Evolutionary conservation across 129 eudicot species (phyloP), one percentile per base, ranked within the genome.

Genomic region (Lactuca saligna): DNA sequence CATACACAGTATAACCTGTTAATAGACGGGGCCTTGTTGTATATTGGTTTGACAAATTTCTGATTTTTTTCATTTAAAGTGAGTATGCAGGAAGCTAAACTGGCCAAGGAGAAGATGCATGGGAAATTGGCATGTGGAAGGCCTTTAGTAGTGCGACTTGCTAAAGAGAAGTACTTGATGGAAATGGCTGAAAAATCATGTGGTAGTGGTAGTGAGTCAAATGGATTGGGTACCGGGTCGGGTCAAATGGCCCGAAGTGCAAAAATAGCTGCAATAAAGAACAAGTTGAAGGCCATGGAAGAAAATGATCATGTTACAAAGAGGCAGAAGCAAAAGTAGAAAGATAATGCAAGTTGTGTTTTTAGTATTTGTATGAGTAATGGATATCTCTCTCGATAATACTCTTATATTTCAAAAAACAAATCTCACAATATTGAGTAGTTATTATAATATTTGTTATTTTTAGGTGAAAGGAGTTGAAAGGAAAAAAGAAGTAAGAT

Each of bases 11-110:
- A 46, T 5, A 46, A 46, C 13, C 13, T 42, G 13, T 42, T 42
- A 2, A 5, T 2, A 42, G 3, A 42, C 8, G 48, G 48, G 38
- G 8, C 12, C 2, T 7, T 7, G 12, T 61, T 51, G 6, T 6
- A 3, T 11, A 41, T 14, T 25, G 15, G 41, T 57, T 15, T 70
- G 16, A 41, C 85, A 76, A 53, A 61, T 70, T 78, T 54, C 78
- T 82, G 72, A 86, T 82, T 66, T 72, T 33, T 72, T 79, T 65
- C 56, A 31, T 78, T 81, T 82, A 83, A 91, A 91, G 97, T 91
- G 88, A 91, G 97, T 48, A 85, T 85, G 97, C 89, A 91, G 97
- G 97, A 87, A 91, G 95, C 95, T 83, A 74, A 70, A 70, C 16
- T 67, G 61, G 97, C 95, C 33, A 87, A 79, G 89, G 95, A 91